Evolutionary conservation across 179 eudicot species (phyloP), one percentile per base, ranked within the genome.

Genomic region (Heliamphora pulchella): DNA sequence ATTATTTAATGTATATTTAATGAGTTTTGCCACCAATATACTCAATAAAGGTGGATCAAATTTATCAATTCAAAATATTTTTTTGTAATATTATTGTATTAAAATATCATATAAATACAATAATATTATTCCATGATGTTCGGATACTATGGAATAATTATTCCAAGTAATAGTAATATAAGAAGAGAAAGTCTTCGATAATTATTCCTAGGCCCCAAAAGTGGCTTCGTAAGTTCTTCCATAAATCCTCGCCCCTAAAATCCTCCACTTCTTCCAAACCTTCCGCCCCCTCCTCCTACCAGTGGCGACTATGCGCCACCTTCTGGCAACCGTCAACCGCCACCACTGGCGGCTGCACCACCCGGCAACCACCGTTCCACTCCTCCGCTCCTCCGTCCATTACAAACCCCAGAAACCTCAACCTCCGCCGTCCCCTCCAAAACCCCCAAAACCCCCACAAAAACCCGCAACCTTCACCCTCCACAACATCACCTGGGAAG

Each of bases 371-470:
- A 17, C 72, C 54, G 46, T 47, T 43, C 50, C 7, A 5, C 53
- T 43, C 81, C 78, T 82, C 80, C 88, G 84, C 47, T 77, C 81
- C 46, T 76, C 72, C 0, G 90, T 87, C 70, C 88, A 88, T 80
- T 84, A 85, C 85, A 91, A 86, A 77, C 64, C 91, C 65, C 88
- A 86, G 3, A 88, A 77, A n/a, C 81, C 89, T 18, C 89, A 87
- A 15, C 88, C 91, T 3, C 87, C 88, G 47, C 87, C 87, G 2
- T 63, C 93, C 10, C 87, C 94, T 0, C 93, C 98, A 11, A 83
- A 89, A 11, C 97, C 94, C 51, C 98, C 98, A 6, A 94, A 86
- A 76, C 91, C 98, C 7, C 99, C 97, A 7, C 86, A 91, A 58
- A 95, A 87, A 84, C 87, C 88, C 59, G 85, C 81, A 51, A 85